Evolutionary conservation across 2,329 filamentous ascomycete genomes (phyloP).

Genomic region (Monilinia fructigena): DNA sequence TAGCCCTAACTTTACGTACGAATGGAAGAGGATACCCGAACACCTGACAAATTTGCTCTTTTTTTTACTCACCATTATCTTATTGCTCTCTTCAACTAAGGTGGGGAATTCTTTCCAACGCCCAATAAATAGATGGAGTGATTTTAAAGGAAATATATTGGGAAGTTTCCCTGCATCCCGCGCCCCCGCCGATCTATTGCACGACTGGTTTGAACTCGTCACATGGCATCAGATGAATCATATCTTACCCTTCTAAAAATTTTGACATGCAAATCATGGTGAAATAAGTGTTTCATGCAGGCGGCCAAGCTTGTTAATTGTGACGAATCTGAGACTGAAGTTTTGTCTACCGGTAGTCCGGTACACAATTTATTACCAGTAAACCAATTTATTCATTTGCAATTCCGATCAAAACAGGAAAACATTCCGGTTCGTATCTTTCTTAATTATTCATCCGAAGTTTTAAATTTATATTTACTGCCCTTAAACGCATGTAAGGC

Average conservation of each 20-base stretch:
- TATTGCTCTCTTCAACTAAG: not conserved
- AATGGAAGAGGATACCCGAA: constrained; percentile 3
- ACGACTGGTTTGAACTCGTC: not conserved
- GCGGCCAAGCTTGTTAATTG: not conserved
- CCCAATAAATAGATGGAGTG: not conserved
- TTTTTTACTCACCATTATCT: not conserved
- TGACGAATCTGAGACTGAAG: not conserved
- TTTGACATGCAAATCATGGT: not conserved
- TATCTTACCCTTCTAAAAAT: constrained; percentile 1
- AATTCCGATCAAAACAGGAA: not conserved
- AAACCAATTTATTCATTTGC: not conserved
- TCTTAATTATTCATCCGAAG: not conserved
- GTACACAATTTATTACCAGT: not conserved
- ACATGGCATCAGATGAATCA: not conserved
- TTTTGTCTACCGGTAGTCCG: not conserved
- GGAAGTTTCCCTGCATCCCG: constrained; percentile 17
- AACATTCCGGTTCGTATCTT: not conserved
- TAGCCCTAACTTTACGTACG: constrained; percentile 1
- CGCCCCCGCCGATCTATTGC: not conserved
- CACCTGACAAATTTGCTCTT: not conserved
- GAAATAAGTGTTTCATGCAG: not conserved
- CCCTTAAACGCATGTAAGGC: not conserved
- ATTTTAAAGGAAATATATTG: not conserved
- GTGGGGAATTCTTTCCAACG: not conserved
- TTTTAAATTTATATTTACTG: not conserved